Evolutionary conservation across 441 rosid genomes (phyloP), one percentile per base, ranked within the genome.

Genomic region (Populus trichocarpa): DNA sequence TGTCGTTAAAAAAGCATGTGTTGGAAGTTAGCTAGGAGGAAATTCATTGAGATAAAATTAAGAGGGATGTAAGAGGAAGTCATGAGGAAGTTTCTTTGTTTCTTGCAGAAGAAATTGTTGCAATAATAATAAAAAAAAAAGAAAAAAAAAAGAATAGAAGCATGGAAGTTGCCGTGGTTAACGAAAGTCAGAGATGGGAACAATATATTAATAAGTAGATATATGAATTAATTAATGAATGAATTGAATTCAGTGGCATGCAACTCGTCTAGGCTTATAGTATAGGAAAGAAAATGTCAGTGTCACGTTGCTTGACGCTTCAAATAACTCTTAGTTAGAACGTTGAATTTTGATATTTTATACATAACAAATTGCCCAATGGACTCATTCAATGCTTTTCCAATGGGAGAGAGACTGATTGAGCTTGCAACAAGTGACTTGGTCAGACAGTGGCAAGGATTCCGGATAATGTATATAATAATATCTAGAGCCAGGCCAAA

Each of bases 281-380:
- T 16, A 14, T 8, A 11, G 28, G 57, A 33, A 73, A 81, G 71
- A 81, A 69, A 68, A 61, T 64, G 80, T 77, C 78, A 26, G 53
- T 26, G 11, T 84, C 82, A 78, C 81, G 75, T 86, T 83, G 81
- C 88, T 83, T 87, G 84, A 86, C 86, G 84, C 88, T 80, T 83
- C 84, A 76, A 78, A 71, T 61, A 22, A 61, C 28, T 61, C 66
- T 2, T 22, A 61, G 26, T 26, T 61, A 22, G 28, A 22, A 10
- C 66, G 66, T 61, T 61, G 66, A 61, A 61, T 61, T 22, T 82
- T 72, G 23, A 20, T 73, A n/a, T 65, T 76, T 69, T 79, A 33
- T n/a, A 40, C 30, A 61, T 40, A 64, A 74, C 53, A 61, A 35
- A 26, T 26, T 22, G 25, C 32, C 75, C 79, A 71, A 18, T 73